A percentile compares a stretch with the other conserved stretches of the same genome.
Evolutionary conservation across 179 eudicot species (phyloP).

Genomic region (Spergularia azorica): DNA sequence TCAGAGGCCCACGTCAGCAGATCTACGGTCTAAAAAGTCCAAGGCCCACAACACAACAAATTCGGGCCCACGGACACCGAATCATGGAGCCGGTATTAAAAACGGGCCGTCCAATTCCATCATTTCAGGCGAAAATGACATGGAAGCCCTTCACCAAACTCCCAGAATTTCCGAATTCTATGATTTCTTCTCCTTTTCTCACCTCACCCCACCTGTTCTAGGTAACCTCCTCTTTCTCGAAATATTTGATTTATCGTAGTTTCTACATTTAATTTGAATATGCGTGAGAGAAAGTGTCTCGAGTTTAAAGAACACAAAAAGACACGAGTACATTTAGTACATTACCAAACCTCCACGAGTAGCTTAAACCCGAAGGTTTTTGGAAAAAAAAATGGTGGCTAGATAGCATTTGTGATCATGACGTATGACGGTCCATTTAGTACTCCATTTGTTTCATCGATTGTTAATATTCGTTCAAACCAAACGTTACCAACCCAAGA

Average conservation of each 20-base stretch:
- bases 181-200: slow-evolving; percentile 85
- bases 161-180: slow-evolving; percentile 88
- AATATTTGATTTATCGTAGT: background rate
- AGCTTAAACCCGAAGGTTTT: too few relatives aligned
- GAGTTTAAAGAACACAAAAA: too few relatives aligned
- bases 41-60: slow-evolving; percentile 31
- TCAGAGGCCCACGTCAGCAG: slow-evolving; percentile 43
- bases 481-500: too few relatives aligned
- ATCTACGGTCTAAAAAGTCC: slow-evolving; percentile 43
- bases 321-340: too few relatives aligned
- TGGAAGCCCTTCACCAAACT: slow-evolving; percentile 86
- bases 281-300: too few relatives aligned
- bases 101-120: slow-evolving; percentile 39
- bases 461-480: too few relatives aligned
- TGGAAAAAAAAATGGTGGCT: too few relatives aligned
- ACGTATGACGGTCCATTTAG: too few relatives aligned
- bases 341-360: too few relatives aligned
- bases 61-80: slow-evolving; percentile 18
- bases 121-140: slow-evolving; percentile 62
- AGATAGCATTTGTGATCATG: too few relatives aligned
- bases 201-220: slow-evolving; percentile 75
- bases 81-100: background rate
- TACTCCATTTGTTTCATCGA: background rate
- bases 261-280: too few relatives aligned
- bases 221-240: slow-evolving; percentile 39